phyloP scores from a whole-genome alignment of 2,329 filamentous ascomycete species.

The Neonectria neomacrospora region DNA sequence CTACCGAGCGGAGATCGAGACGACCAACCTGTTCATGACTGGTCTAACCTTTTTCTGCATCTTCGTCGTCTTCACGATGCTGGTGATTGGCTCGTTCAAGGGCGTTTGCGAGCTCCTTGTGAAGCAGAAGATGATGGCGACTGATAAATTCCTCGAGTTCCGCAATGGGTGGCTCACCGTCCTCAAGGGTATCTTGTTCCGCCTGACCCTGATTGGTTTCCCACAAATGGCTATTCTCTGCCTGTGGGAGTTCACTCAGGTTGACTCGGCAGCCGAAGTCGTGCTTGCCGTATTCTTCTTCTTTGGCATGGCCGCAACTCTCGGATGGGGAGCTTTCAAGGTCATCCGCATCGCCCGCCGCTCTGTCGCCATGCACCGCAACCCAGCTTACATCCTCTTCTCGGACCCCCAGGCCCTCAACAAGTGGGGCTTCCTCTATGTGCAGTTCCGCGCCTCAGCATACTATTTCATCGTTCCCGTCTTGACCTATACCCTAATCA shows the following conservation, averaged over 20 bases:
- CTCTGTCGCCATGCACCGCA: slow-evolving; percentile 91
- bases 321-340: slow-evolving; percentile 89
- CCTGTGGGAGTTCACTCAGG: slow-evolving; percentile 90
- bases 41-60: slow-evolving; percentile 89
- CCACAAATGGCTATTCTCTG: slow-evolving; percentile 91
- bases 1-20: slow-evolving; percentile 85
- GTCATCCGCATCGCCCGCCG: slow-evolving; percentile 89
- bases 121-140: slow-evolving; percentile 81
- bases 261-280: slow-evolving; percentile 86
- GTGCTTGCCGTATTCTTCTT: slow-evolving; percentile 91
- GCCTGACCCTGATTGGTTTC: slow-evolving; percentile 88
- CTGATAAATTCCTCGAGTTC: slow-evolving; percentile 91
- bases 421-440: slow-evolving; percentile 98
- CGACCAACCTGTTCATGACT: slow-evolving; percentile 93
- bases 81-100: slow-evolving; percentile 83
- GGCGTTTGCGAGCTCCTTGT: slow-evolving; percentile 79
- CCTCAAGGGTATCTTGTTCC: slow-evolving; percentile 92
- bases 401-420: slow-evolving; percentile 94
- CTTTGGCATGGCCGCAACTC: slow-evolving; percentile 78
- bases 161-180: slow-evolving; percentile 93
- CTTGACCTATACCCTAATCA: slow-evolving; percentile 82
- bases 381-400: slow-evolving; percentile 96
- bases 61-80: slow-evolving; percentile 79
- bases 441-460: slow-evolving; percentile 93
- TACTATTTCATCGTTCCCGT: slow-evolving; percentile 94